Evolutionary conservation across 768 basidiomycete genomes (phyloP).

Genomic region (Russula compacta): DNA sequence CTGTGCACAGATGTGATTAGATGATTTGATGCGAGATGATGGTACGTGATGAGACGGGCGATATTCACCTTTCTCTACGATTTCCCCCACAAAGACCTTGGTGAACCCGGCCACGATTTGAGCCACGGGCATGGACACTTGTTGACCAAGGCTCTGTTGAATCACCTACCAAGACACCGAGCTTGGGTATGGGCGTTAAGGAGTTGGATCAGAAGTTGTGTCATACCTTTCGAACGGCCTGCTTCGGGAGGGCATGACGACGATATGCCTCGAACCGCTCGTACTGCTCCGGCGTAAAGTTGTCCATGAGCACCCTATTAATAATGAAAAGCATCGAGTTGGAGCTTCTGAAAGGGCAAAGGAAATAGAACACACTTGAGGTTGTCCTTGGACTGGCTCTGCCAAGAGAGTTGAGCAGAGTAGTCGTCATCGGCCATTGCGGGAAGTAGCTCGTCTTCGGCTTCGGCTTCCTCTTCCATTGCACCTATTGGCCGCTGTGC

Average conservation of each 20-base stretch:
- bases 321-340: neutral
- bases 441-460: slow-evolving; percentile 67
- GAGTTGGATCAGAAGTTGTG: neutral
- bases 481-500: slow-evolving; percentile 16
- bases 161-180: slow-evolving; percentile 48
- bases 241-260: slow-evolving; percentile 74
- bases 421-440: slow-evolving; percentile 89
- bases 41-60: neutral
- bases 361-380: slow-evolving; percentile 46
- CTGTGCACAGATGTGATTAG: slow-evolving; percentile 30
- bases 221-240: slow-evolving; percentile 67
- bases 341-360: neutral
- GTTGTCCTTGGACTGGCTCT: slow-evolving; percentile 84
- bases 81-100: slow-evolving; percentile 90
- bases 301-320: slow-evolving; percentile 76
- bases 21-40: neutral
- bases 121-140: slow-evolving; percentile 79
- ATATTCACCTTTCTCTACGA: slow-evolving; percentile 69
- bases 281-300: slow-evolving; percentile 74
- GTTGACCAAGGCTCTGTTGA: slow-evolving; percentile 70
- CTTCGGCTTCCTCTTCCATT: slow-evolving; percentile 44
- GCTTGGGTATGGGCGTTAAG: neutral
- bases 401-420: slow-evolving; percentile 73
- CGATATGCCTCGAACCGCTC: slow-evolving; percentile 86
- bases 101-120: slow-evolving; percentile 84